Evolutionary conservation across 1,284 basidiomycete genomes (phyloP).

Genomic region (Caloboletus firmus): DNA sequence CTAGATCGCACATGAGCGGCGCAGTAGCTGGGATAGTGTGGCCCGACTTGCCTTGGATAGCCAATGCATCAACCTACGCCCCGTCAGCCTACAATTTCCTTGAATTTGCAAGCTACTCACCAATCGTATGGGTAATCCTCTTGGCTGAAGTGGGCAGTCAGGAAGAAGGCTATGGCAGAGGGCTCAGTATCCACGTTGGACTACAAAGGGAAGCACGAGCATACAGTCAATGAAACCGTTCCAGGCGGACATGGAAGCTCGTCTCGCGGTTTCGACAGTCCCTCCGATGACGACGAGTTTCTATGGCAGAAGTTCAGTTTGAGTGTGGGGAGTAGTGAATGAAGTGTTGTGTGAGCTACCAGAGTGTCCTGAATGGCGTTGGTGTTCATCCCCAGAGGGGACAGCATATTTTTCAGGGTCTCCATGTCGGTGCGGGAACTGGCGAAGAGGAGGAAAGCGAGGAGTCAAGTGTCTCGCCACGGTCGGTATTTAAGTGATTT

Average conservation of each 20-base stretch:
- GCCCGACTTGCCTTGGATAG: constrained; percentile 60
- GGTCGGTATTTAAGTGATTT: constrained; percentile 37
- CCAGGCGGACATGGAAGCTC: constrained; percentile 78
- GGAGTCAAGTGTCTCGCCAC: constrained; percentile 21
- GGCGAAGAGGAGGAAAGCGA: constrained; percentile 24
- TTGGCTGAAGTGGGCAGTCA: constrained; percentile 81
- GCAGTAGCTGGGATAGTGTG: constrained; percentile 5
- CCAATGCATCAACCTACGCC: constrained; percentile 78
- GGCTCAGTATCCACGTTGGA: constrained; percentile 9
- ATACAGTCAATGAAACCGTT: constrained; percentile 83
- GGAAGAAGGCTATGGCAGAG: constrained; percentile 65
- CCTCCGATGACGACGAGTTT: constrained; percentile 80
- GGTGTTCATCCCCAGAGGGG: constrained; percentile 58
- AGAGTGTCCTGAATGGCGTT: constrained; percentile 63
- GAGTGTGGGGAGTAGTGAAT: not conserved
- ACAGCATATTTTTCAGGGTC: constrained; percentile 56
- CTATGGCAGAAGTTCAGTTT: constrained; percentile 34
- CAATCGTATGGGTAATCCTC: constrained; percentile 85
- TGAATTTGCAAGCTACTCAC: constrained; percentile 37
- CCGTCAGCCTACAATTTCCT: too few species aligned
- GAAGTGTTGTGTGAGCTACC: constrained; percentile 36
- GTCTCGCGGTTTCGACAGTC: constrained; percentile 72
- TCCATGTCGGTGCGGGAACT: constrained; percentile 48
- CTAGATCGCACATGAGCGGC: constrained; percentile 38
- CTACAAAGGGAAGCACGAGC: constrained; percentile 24